Evolutionary conservation across 352 stramenopile genomes (phyloP).

Genomic region (Phytophthora foliorum): DNA sequence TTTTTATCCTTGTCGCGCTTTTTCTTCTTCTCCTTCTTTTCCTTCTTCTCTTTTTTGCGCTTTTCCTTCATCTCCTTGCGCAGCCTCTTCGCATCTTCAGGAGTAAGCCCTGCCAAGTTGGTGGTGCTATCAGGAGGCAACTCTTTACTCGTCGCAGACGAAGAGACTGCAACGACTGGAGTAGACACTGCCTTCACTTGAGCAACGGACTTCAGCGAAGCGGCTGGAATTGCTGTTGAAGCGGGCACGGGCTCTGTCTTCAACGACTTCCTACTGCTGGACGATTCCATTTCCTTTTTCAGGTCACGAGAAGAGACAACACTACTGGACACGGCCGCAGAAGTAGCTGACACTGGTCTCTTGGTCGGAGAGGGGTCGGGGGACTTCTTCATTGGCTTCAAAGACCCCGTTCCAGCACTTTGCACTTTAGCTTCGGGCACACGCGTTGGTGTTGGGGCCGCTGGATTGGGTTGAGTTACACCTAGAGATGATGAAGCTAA

Average conservation of each 20-base stretch:
- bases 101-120: slow-evolving; percentile 21
- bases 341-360: slow-evolving; percentile 14
- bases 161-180: slow-evolving; percentile 1
- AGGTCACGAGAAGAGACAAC: slow-evolving; percentile 15
- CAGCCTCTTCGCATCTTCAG: slow-evolving; percentile 40
- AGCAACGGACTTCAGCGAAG: slow-evolving; percentile 11
- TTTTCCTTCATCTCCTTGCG: slow-evolving; percentile 68
- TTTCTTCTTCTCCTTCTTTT: slow-evolving; percentile 82
- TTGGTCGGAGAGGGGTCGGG: slow-evolving; percentile 36
- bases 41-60: slow-evolving; percentile 73
- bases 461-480: slow-evolving; percentile 30
- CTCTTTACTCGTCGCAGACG: slow-evolving; percentile 20
- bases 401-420: slow-evolving; percentile 12
- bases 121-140: slow-evolving; percentile 6
- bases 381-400: slow-evolving; percentile 45
- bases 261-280: slow-evolving; percentile 10
- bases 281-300: slow-evolving; percentile 21
- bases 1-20: slow-evolving; percentile 69
- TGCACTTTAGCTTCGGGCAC: slow-evolving; percentile 18
- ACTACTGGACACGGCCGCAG: slow-evolving; percentile 11
- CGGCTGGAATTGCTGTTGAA: slow-evolving; percentile 1
- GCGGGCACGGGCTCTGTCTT: slow-evolving; percentile 7
- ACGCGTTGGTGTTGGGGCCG: slow-evolving; percentile 1
- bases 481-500: not conserved
- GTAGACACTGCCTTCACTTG: slow-evolving; percentile 19